phyloP scores from a whole-genome alignment of 2,329 filamentous ascomycete species.

The Pseudodiploospora longispora region DNA sequence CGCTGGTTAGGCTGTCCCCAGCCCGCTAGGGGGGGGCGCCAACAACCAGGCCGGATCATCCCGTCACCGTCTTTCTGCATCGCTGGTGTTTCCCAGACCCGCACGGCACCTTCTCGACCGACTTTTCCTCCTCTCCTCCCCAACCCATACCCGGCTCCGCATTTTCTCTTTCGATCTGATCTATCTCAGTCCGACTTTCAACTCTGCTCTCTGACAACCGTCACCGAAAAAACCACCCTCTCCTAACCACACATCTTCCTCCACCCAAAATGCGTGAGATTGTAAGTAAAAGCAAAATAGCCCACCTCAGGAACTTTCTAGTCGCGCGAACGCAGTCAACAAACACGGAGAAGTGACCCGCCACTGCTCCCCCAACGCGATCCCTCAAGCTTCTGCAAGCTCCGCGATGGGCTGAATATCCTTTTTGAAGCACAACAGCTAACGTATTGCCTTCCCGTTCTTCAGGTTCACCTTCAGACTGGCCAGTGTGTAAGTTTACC shows the following conservation, averaged over 20 bases:
- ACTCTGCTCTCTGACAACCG: too few species aligned
- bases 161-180: slow-evolving; percentile 4
- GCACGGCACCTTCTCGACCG: slow-evolving; percentile 6
- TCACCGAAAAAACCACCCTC: background rate
- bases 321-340: too few species aligned
- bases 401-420: too few species aligned
- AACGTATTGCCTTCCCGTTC: slow-evolving; percentile 17
- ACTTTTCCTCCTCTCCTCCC: slow-evolving; percentile 4
- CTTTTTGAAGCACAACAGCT: background rate
- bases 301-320: too few species aligned
- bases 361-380: too few species aligned
- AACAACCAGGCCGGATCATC: slow-evolving; percentile 8
- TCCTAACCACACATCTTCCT: background rate
- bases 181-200: slow-evolving; percentile 1
- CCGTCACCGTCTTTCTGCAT: background rate
- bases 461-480: slow-evolving; percentile 97
- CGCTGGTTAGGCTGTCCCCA: too few species aligned
- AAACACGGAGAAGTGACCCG: too few species aligned
- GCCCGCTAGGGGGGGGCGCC: too few species aligned
- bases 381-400: too few species aligned
- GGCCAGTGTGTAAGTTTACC: slow-evolving; percentile 78
- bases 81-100: slow-evolving; percentile 7
- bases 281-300: slow-evolving; percentile 3
- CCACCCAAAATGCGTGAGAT: slow-evolving; percentile 10
- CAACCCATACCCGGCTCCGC: slow-evolving; percentile 5